These are phyloP conservation scores for Cyberlindnera euphorbiiphila DNA, from an alignment of 805 yeast species.

Conservation along the genomic window DNA sequence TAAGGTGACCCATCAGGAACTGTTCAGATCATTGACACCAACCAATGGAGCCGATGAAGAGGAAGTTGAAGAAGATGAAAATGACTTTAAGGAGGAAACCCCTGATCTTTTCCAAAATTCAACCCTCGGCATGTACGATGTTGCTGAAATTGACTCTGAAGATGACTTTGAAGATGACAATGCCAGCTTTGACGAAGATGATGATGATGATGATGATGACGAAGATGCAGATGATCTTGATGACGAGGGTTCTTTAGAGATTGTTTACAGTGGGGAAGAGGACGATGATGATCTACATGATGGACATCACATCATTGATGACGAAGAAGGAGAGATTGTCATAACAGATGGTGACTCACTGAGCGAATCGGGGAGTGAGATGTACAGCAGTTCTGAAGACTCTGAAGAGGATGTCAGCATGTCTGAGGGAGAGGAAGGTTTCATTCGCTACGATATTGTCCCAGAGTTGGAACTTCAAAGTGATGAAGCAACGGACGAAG, in stretches of 20 bases:
- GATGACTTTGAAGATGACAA: slow-evolving; percentile 54
- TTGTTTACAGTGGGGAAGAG: slow-evolving; percentile 33
- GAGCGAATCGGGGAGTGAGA: slow-evolving; percentile 16
- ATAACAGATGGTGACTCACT: slow-evolving; percentile 18
- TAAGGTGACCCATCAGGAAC: slow-evolving; percentile 52
- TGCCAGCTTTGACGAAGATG: slow-evolving; percentile 44
- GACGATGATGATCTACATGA: slow-evolving; percentile 33
- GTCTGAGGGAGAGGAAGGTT: slow-evolving; percentile 10
- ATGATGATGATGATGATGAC: slow-evolving; percentile 31
- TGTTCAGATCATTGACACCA: slow-evolving; percentile 43
- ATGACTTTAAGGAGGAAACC: slow-evolving; percentile 59
- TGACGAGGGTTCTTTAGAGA: slow-evolving; percentile 25
- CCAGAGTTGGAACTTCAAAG: slow-evolving; percentile 14
- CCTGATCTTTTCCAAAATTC: slow-evolving; percentile 86
- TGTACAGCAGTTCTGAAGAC: too few species aligned
- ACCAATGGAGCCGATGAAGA: slow-evolving; percentile 50
- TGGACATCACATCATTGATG: slow-evolving; percentile 24
- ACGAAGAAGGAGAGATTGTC: slow-evolving; percentile 30
- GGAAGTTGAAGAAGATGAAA: slow-evolving; percentile 51
- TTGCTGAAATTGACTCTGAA: slow-evolving; percentile 64
- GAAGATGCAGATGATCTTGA: slow-evolving; percentile 30
- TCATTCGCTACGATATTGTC: slow-evolving; percentile 15
- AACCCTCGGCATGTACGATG: slow-evolving; percentile 91
- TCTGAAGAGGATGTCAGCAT: slow-evolving; percentile 24
- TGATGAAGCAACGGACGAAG: slow-evolving; percentile 29